phyloP scores from a whole-genome alignment of 78 protist species.

The Tieghemostelium lacteum region DNA sequence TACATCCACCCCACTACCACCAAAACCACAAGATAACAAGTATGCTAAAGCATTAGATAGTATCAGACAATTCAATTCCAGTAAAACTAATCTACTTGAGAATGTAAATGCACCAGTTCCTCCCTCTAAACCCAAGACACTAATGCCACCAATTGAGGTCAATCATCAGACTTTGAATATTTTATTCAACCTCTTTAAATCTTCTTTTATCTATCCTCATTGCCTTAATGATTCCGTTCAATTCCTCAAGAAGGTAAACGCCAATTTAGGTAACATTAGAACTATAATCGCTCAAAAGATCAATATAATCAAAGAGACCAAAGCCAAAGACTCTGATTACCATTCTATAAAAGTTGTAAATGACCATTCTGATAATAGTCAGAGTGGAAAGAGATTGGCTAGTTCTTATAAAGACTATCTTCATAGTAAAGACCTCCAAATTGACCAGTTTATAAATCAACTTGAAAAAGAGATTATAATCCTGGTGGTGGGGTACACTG shows the following conservation, averaged over 20 bases:
- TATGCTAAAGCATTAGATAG: background rate
- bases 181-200: conserved; percentile 20
- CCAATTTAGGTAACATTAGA: conserved; percentile 1
- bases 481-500: background rate
- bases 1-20: background rate
- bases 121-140: too few relatives aligned
- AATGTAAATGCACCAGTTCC: background rate
- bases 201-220: conserved; percentile 7
- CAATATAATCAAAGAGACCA: conserved; percentile 8
- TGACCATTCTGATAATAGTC: too few relatives aligned
- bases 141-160: too few relatives aligned
- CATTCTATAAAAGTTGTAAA: background rate
- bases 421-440: background rate
- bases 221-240: background rate
- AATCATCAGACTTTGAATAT: conserved; percentile 26
- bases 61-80: background rate
- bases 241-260: background rate
- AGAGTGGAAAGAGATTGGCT: too few relatives aligned
- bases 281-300: background rate
- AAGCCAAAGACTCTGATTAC: conserved; percentile 2
- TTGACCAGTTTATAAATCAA: conserved; percentile 5
- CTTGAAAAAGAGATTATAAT: conserved; percentile 18
- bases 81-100: too few relatives aligned
- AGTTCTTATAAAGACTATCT: conserved; percentile 27
- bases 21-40: background rate